Percentiles rank a stretch among this genome's conserved stretches.
Conservation (phyloP, 2,329 filamentous ascomycete genomes). For the Pezicula rhizophila region DNA sequence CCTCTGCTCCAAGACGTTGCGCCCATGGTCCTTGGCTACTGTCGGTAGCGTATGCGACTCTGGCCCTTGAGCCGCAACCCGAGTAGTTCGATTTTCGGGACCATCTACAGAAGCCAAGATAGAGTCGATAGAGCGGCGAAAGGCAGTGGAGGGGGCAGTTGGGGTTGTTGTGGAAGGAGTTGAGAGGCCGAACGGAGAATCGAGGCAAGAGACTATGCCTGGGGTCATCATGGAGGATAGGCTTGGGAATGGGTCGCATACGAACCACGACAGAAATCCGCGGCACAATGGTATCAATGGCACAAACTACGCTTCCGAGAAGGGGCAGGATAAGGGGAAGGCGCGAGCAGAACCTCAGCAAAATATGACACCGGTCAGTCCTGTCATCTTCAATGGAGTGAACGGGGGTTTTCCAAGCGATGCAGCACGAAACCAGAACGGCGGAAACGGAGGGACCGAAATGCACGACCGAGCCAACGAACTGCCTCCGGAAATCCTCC, state of each 20-base stretch:
- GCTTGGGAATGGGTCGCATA: conserved; percentile 45
- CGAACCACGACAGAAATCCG: conserved; percentile 48
- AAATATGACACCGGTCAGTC: conserved; percentile 23
- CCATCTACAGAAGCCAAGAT: conserved; percentile 24
- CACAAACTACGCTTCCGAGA: conserved; percentile 27
- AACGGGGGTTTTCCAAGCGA: conserved; percentile 18
- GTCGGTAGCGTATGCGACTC: conserved; percentile 24
- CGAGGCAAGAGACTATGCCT: conserved; percentile 37
- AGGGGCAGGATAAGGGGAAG: conserved; percentile 29
- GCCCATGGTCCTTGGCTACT: conserved; percentile 21
- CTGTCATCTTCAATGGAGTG: conserved; percentile 19
- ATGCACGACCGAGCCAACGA: conserved; percentile 44
- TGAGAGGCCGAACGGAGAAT: conserved; percentile 17
- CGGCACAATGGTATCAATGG: conserved; percentile 40
- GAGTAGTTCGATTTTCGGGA: conserved; percentile 4
- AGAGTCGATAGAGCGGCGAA: conserved; percentile 25
- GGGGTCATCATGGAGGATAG: conserved; percentile 52
- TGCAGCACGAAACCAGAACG: conserved; percentile 13
- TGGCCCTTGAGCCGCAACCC: conserved; percentile 14
- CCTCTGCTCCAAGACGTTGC: conserved; percentile 8
- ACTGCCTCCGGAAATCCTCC: conserved; percentile 55
- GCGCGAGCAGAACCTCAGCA: conserved; percentile 20
- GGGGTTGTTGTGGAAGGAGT: conserved; percentile 20
- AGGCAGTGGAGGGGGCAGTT: conserved; percentile 20
- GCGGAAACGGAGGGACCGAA: conserved; percentile 16